These are phyloP conservation scores for Juglanconis sp. DNA, from an alignment of 2,329 filamentous ascomycete species.

Conservation along the genomic window DNA sequence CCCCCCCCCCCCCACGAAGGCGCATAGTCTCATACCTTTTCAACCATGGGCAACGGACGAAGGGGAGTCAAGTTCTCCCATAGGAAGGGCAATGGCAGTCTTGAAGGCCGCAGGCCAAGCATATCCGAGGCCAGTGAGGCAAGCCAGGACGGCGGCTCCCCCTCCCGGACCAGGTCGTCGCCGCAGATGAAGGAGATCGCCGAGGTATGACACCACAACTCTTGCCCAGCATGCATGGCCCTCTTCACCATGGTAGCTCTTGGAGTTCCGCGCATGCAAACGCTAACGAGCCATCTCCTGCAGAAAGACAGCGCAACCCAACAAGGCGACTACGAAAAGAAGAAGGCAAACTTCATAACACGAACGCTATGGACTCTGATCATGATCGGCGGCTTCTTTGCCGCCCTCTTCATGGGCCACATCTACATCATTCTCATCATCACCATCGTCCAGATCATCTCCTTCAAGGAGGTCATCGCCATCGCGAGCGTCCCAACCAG, in stretches of 20 bases:
- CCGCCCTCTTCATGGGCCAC: constrained; percentile 89
- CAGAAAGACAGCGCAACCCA: constrained; percentile 45
- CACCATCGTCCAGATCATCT: constrained; percentile 91
- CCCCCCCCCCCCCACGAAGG: not conserved
- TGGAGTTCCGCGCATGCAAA: not conserved
- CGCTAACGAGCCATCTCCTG: constrained; percentile 19
- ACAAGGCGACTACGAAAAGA: constrained; percentile 84
- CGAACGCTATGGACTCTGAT: constrained; percentile 96
- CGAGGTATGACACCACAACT: constrained; percentile 28
- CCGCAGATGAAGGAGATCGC: constrained; percentile 34
- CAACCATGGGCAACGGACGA: constrained; percentile 34
- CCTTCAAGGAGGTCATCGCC: constrained; percentile 98
- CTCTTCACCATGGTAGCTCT: not conserved
- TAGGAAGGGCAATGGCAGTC: constrained; percentile 44
- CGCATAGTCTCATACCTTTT: not conserved
- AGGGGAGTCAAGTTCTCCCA: constrained; percentile 56
- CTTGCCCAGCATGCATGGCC: not conserved
- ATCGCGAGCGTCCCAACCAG: constrained; percentile 93
- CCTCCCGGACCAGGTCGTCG: constrained; percentile 25
- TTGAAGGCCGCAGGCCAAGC: constrained; percentile 62
- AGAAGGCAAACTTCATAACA: constrained; percentile 96
- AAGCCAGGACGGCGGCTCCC: constrained; percentile 54
- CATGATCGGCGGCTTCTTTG: constrained; percentile 94
- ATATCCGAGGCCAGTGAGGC: constrained; percentile 69
- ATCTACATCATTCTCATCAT: constrained; percentile 95